These are phyloP conservation scores for Begonia fuchsioides DNA, from an alignment of 306 rosid genomes.

Conservation along the genomic window DNA sequence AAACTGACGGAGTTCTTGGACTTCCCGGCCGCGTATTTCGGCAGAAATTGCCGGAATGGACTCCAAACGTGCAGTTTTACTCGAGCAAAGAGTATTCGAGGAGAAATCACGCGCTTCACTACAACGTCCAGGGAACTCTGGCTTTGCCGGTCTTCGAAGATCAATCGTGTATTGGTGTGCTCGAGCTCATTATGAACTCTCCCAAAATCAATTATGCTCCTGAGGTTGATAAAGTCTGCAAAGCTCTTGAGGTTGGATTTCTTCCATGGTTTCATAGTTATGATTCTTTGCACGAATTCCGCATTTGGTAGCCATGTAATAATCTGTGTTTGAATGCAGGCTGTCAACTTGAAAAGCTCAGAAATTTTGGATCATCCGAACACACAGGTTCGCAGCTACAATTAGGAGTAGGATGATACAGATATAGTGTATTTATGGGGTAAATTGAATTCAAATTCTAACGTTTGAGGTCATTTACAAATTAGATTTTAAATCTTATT, in stretches of 20 bases:
- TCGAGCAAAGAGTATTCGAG: constrained; percentile 57
- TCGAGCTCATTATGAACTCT: constrained; percentile 71
- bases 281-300: not conserved
- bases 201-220: constrained; percentile 61
- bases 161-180: constrained; percentile 56
- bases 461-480: too few relatives aligned
- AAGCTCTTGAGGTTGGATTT: constrained; percentile 70
- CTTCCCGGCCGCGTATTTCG: constrained; percentile 71
- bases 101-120: constrained; percentile 43
- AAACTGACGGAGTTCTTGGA: constrained; percentile 36
- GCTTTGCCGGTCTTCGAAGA: constrained; percentile 74
- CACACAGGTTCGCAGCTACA: constrained; percentile 37
- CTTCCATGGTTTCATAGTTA: constrained; percentile 6
- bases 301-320: not conserved
- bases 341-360: constrained; percentile 59
- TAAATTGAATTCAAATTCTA: too few relatives aligned
- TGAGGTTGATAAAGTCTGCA: constrained; percentile 69
- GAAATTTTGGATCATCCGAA: constrained; percentile 42
- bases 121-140: constrained; percentile 62
- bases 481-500: too few relatives aligned
- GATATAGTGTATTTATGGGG: too few relatives aligned
- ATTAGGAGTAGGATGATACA: too few relatives aligned
- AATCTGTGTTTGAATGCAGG: constrained; percentile 27
- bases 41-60: constrained; percentile 68
- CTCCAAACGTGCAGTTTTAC: constrained; percentile 73